Evolutionary conservation across 2,329 filamentous ascomycete genomes (phyloP), one percentile per base, ranked within the genome.

Genomic region (Uncinocarpus reesii): DNA sequence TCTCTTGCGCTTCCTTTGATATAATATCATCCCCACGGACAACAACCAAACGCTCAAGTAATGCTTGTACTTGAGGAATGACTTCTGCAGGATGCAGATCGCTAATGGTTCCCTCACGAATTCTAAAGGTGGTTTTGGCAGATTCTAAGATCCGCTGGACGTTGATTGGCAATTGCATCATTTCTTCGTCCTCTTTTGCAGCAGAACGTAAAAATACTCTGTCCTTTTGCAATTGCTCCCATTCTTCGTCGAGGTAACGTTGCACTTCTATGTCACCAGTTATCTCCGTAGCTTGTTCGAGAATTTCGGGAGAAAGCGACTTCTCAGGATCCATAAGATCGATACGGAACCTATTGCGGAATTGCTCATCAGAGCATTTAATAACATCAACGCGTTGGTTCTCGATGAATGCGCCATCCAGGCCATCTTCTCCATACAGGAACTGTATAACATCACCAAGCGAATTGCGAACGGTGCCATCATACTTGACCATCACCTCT

Each of bases 361-460:
- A 95, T 37, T 82, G 79, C 37, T 75, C 72, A 58, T 87, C 76
- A 1, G 86, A 87, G 65, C 86, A 81, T 55, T 81, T 83, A 64
- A 96, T 84, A 62, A 86, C 83, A 58, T 95, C 87, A 55, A 98
- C 79, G 47, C 79, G 79, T 67, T 98, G 93, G 60, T 88, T 86
- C 71, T 99, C 92, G 50, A 99, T 96, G 65, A 83, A 80, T 55
- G 85, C 84, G 61, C 86, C 93, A 65, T 98, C 93, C 6, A 96
- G 77, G 61, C 92, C 93, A 66, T 98, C 93, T 65, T 98, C 92
- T 62, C 92, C 92, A 57, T 98, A 98, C 52, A 95, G 76, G 71
- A 98, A 98, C 62, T 98, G 90, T 47, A 98, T 83, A 54, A 98
- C 84, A 59, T 98, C 93, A 38, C 92, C 92, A 37, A 96, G 76